phyloP scores from a whole-genome alignment of 208 protist species.

The Crithidia mellificae region DNA sequence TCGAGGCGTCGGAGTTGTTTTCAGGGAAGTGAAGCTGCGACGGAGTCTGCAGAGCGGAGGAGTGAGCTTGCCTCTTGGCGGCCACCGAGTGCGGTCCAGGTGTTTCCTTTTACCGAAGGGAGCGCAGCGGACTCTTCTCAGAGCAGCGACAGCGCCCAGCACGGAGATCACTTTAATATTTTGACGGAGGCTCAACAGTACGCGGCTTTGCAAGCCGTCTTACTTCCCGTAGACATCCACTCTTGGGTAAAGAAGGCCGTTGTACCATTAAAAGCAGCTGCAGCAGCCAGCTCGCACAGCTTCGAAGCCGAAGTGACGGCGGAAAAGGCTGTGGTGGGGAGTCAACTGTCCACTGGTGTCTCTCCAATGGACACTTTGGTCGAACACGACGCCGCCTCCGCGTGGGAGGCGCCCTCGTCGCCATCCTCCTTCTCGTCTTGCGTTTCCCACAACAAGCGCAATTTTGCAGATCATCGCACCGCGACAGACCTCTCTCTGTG shows the following conservation, averaged over 20 bases:
- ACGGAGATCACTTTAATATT: no score
- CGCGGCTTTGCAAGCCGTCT: no score
- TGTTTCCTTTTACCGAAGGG: neutral
- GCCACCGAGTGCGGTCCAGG: conserved; percentile 3
- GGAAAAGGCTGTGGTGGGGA: neutral
- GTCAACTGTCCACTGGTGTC: neutral
- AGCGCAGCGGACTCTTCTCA: neutral
- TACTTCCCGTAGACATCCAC: no score
- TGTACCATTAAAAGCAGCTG: no score
- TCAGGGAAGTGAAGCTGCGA: no score
- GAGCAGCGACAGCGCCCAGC: neutral
- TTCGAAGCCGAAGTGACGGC: no score
- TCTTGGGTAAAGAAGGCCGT: no score
- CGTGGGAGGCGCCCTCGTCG: neutral
- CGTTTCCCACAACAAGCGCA: neutral
- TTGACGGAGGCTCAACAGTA: no score
- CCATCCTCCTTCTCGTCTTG: neutral
- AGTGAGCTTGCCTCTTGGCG: no score
- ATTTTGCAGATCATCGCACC: neutral
- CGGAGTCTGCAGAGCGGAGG: no score
- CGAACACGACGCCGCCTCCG: neutral
- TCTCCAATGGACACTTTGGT: neutral
- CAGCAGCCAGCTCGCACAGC: no score
- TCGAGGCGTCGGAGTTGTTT: no score
- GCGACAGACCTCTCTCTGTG: neutral